A percentile compares a stretch with the other conserved stretches of the same genome.
phyloP scores from a whole-genome alignment of 768 basidiomycete genomes.

The Russula lepida region DNA sequence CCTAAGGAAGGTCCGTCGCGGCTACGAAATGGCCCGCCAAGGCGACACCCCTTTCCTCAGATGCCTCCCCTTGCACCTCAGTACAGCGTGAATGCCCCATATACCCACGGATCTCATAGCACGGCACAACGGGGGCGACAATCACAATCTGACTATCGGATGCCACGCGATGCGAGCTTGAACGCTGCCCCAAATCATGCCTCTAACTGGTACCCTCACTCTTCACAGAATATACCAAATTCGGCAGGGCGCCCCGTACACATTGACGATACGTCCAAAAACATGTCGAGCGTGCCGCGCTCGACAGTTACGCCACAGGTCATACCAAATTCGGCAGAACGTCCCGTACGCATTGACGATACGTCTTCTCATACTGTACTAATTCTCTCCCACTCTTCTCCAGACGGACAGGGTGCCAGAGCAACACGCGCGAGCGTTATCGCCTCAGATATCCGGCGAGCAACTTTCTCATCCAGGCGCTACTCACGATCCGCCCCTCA shows the following conservation, averaged over 20 bases:
- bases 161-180: not conserved
- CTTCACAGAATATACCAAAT: not conserved
- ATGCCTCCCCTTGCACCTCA: slow-evolving; percentile 11
- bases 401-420: not conserved
- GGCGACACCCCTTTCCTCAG: slow-evolving; percentile 2
- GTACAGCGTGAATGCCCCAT: not conserved
- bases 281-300: no score
- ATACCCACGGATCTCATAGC: not conserved
- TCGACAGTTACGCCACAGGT: no score
- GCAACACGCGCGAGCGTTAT: not conserved
- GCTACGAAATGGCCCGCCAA: slow-evolving; percentile 6
- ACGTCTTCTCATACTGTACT: not conserved
- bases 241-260: not conserved
- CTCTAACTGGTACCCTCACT: not conserved
- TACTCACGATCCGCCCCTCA: not conserved
- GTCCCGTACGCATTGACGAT: slow-evolving; percentile 1
- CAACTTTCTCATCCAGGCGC: not conserved
- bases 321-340: not conserved
- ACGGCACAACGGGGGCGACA: not conserved
- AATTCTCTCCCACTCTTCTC: not conserved
- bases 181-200: not conserved
- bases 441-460: not conserved
- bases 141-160: not conserved
- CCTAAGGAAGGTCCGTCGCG: not conserved
- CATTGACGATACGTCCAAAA: not conserved